Evolutionary conservation across 805 yeast species (phyloP).

Genomic region (Candida suzukii): DNA sequence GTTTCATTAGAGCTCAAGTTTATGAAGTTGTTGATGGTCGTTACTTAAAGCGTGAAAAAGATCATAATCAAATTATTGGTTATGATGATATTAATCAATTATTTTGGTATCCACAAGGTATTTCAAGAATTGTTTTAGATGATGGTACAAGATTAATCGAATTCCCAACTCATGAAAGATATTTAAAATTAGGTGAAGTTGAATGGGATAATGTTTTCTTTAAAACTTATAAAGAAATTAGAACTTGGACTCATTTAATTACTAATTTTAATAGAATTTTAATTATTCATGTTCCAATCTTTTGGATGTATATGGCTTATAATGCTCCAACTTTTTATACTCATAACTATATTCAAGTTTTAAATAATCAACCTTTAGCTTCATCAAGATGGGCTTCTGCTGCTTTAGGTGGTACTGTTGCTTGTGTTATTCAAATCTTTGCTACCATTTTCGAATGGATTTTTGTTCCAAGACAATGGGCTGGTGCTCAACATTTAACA

Average conservation of each 20-base stretch:
- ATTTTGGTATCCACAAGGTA: conserved; percentile 99
- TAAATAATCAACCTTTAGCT: conserved; percentile 80
- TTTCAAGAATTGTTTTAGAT: conserved; percentile 81
- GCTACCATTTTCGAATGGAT: conserved; percentile 93
- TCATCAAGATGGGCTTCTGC: conserved; percentile 91
- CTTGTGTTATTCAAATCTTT: conserved; percentile 68
- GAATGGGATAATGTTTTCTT: conserved; percentile 88
- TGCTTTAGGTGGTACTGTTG: conserved; percentile 89
- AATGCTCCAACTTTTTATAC: conserved; percentile 91
- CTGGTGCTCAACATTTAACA: conserved; percentile 95
- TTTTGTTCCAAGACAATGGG: conserved; percentile 97
- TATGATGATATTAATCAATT: conserved; percentile 98
- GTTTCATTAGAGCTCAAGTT: conserved; percentile 72
- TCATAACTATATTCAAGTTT: conserved; percentile 72
- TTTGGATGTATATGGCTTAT: conserved; percentile 94
- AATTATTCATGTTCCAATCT: conserved; percentile 84
- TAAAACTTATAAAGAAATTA: conserved; percentile 90
- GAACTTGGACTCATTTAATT: conserved; percentile 95
- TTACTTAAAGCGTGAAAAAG: conserved; percentile 77
- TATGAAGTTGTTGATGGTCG: conserved; percentile 78
- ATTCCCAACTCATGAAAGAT: conserved; percentile 85
- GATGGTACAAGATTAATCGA: conserved; percentile 92
- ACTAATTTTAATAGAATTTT: conserved; percentile 98
- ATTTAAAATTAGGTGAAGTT: conserved; percentile 81
- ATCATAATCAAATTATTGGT: conserved; percentile 76